Evolutionary conservation across 192 early-diverging fungal genomes (phyloP).

Genomic region (Rhizophagus prolifer): DNA sequence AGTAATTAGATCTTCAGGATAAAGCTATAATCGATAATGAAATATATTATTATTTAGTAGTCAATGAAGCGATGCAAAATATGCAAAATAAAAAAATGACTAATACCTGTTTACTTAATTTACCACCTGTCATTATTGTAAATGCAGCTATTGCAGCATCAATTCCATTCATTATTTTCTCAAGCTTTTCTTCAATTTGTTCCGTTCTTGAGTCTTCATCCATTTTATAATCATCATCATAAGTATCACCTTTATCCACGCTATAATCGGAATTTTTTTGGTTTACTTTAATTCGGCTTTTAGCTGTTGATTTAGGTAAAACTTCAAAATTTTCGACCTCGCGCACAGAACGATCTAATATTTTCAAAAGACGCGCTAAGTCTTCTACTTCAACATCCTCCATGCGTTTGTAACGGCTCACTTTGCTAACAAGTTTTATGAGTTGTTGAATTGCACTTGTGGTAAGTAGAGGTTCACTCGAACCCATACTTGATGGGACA

Average conservation of each 20-base stretch:
- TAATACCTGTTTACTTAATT: slow-evolving; percentile 30
- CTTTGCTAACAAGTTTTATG: slow-evolving; percentile 26
- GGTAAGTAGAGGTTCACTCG: slow-evolving; percentile 21
- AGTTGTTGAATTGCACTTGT: slow-evolving; percentile 3
- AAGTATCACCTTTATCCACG: not conserved
- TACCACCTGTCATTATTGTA: slow-evolving; percentile 31
- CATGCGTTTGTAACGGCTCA: slow-evolving; percentile 10
- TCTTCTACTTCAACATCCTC: slow-evolving; percentile 30
- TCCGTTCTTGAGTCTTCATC: slow-evolving; percentile 7
- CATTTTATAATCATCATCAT: slow-evolving; percentile 12
- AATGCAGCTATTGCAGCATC: slow-evolving; percentile 24
- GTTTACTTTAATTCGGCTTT: not conserved
- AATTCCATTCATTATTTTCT: slow-evolving; percentile 26
- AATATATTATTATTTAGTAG: not conserved
- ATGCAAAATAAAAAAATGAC: not conserved
- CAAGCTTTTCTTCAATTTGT: slow-evolving; percentile 17
- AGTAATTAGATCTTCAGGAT: slow-evolving; percentile 29
- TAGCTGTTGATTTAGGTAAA: not conserved
- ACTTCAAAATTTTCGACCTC: slow-evolving; percentile 22
- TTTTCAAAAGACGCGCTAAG: slow-evolving; percentile 20
- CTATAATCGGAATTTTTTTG: not conserved
- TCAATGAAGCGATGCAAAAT: not conserved
- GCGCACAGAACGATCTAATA: slow-evolving; percentile 24
- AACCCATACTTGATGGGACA: slow-evolving; percentile 5
- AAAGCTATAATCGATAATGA: slow-evolving; percentile 16